phyloP scores from a whole-genome alignment of 1,139 yeast species.

The Wickerhamomyces sp. region DNA sequence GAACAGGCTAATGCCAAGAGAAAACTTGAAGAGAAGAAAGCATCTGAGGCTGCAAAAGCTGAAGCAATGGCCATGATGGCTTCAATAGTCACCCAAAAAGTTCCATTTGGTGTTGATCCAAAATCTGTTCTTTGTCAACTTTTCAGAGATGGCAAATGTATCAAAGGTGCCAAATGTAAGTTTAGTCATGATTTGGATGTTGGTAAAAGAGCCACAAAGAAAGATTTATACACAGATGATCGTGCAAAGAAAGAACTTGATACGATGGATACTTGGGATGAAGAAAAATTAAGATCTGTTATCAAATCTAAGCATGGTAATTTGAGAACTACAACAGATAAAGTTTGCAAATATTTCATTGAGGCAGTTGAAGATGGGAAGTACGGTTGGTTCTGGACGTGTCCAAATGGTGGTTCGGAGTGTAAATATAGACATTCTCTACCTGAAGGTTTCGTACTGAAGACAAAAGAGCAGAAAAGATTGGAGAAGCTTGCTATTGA shows the following conservation, averaged over 20 bases:
- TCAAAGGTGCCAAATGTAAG: conserved; percentile 88
- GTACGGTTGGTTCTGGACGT: conserved; percentile 98
- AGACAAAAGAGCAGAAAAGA: conserved; percentile 93
- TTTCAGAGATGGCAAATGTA: conserved; percentile 86
- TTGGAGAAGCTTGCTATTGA: conserved; percentile 84
- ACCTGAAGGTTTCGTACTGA: conserved; percentile 94
- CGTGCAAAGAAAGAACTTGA: conserved; percentile 71
- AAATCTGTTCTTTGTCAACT: conserved; percentile 87
- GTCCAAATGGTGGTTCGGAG: conserved; percentile 90
- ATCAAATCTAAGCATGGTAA: conserved; percentile 91
- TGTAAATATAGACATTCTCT: conserved; percentile 96
- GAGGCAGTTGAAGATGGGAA: conserved; percentile 97
- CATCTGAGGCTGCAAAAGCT: conserved; percentile 81
- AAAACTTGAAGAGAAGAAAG: conserved; percentile 81
- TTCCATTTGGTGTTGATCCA: conserved; percentile 97
- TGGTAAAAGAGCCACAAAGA: conserved; percentile 86
- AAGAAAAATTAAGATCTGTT: conserved; percentile 84
- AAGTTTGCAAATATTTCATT: conserved; percentile 87
- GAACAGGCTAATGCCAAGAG: conserved; percentile 74
- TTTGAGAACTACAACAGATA: conserved; percentile 90
- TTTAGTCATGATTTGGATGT: conserved; percentile 86
- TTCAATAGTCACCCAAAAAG: conserved; percentile 68
- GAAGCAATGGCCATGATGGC: conserved; percentile 81
- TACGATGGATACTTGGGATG: conserved; percentile 97
- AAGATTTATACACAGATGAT: conserved; percentile 88